Percentiles rank a stretch among this genome's conserved stretches.
Conservation (phyloP, 2,329 filamentous ascomycete species). For the Neurospora sp. region DNA sequence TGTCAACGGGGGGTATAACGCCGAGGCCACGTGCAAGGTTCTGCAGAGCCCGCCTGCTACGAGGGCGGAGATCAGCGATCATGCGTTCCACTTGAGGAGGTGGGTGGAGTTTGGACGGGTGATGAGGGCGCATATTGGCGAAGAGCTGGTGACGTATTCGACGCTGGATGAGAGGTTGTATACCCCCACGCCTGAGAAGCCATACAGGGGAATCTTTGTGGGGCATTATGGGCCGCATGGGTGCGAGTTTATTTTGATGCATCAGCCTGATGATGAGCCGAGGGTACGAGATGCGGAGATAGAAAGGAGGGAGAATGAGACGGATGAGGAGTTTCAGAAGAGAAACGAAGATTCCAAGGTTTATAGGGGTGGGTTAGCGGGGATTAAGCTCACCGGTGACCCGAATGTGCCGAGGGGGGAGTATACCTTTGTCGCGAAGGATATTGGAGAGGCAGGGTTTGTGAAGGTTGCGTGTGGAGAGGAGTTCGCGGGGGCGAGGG, state of each 20-base stretch:
- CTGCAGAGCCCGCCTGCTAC: slow-evolving; percentile 30
- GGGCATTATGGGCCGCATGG: slow-evolving; percentile 85
- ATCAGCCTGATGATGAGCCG: slow-evolving; percentile 57
- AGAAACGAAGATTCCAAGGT: slow-evolving; percentile 37
- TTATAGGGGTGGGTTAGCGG: slow-evolving; percentile 62
- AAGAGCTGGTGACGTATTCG: slow-evolving; percentile 51
- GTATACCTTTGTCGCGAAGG: slow-evolving; percentile 68
- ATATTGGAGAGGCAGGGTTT: slow-evolving; percentile 59
- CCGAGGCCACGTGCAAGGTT: slow-evolving; percentile 18
- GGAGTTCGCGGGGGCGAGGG: slow-evolving; percentile 61
- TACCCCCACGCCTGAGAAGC: slow-evolving; percentile 68
- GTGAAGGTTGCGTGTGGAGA: slow-evolving; percentile 54
- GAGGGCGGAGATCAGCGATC: slow-evolving; percentile 53
- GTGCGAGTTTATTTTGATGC: slow-evolving; percentile 75
- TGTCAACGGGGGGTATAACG: slow-evolving; percentile 10
- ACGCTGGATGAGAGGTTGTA: slow-evolving; percentile 69
- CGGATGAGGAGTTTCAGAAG: slow-evolving; percentile 33
- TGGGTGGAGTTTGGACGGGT: slow-evolving; percentile 57
- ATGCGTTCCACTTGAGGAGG: slow-evolving; percentile 62
- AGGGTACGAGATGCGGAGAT: slow-evolving; percentile 26
- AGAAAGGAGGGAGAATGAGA: slow-evolving; percentile 30
- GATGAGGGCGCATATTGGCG: slow-evolving; percentile 31
- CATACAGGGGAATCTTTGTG: slow-evolving; percentile 84
- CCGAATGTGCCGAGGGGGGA: slow-evolving; percentile 82
- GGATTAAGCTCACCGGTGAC: slow-evolving; percentile 87